Evolutionary conservation across 2,329 filamentous ascomycete genomes (phyloP).

Genomic region (Sporothrix dimorphospora): DNA sequence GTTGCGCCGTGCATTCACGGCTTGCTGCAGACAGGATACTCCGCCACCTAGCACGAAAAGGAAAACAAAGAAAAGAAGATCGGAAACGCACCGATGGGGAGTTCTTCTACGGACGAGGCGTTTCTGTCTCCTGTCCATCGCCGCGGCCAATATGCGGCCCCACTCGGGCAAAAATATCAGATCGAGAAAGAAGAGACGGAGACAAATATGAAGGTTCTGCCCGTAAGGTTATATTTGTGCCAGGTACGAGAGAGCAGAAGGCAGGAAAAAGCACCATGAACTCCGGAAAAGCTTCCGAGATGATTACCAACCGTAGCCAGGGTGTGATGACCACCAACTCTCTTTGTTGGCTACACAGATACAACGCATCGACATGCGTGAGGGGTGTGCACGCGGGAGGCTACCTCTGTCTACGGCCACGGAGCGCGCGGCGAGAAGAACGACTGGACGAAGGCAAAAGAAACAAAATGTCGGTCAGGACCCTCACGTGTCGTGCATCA

Average conservation of each 20-base stretch:
- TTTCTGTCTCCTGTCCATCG: not conserved
- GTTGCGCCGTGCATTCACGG: not conserved
- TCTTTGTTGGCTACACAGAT: not conserved
- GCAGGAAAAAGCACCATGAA: not conserved
- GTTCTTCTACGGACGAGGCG: not conserved
- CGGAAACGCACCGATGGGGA: not conserved
- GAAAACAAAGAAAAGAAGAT: not conserved
- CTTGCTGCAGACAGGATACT: not conserved
- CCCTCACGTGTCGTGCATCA: not conserved
- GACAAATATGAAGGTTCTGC: no score
- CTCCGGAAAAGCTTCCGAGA: not conserved
- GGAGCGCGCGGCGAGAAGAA: not conserved
- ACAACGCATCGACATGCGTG: not conserved
- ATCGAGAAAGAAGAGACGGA: not conserved
- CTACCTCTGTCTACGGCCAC: not conserved
- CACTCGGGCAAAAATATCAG: not conserved
- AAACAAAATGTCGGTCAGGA: not conserved
- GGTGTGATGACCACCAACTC: not conserved
- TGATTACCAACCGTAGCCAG: not conserved
- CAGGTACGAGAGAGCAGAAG: no score
- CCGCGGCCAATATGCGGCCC: not conserved
- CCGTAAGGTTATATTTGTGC: no score
- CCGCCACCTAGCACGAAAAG: not conserved
- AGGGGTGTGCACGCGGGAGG: not conserved
- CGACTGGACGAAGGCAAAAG: not conserved